Evolutionary conservation across 192 early-diverging fungal species (phyloP).

Genomic region (Chytriomyces sp.): DNA sequence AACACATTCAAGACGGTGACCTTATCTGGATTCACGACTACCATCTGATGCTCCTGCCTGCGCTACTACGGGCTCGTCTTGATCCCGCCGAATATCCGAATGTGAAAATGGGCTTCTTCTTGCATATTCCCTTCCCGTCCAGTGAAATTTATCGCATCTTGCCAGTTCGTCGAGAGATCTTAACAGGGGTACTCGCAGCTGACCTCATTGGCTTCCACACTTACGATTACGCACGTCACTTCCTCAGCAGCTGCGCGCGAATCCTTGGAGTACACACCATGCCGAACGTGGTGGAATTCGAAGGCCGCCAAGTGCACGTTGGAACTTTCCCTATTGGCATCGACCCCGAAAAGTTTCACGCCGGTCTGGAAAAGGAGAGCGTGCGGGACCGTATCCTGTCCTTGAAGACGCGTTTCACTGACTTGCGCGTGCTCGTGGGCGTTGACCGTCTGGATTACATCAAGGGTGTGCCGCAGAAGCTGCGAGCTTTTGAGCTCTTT

Average conservation of each 20-base stretch:
- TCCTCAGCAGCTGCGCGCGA: constrained; percentile 94
- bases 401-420: constrained; percentile 82
- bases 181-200: constrained; percentile 86
- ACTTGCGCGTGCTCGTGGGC: constrained; percentile 89
- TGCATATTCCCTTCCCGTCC: constrained; percentile 98
- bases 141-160: constrained; percentile 89
- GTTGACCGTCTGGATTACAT: constrained; percentile 99
- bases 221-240: constrained; percentile 98
- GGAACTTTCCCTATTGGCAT: constrained; percentile 99
- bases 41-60: constrained; percentile 96
- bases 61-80: constrained; percentile 73
- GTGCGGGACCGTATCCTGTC: constrained; percentile 55
- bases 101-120: constrained; percentile 97
- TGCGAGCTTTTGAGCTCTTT: constrained; percentile 95
- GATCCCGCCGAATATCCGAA: constrained; percentile 33
- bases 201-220: constrained; percentile 99
- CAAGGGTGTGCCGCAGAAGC: constrained; percentile 99
- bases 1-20: constrained; percentile 83
- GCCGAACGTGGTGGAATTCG: constrained; percentile 93
- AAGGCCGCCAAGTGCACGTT: constrained; percentile 90
- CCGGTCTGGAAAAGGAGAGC: constrained; percentile 36
- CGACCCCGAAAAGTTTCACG: constrained; percentile 90
- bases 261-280: constrained; percentile 92
- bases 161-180: constrained; percentile 76
- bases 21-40: constrained; percentile 79